Evolutionary conservation across 1,139 yeast species (phyloP), one percentile per base, ranked within the genome.

Genomic region (Candida tetrigidarum): DNA sequence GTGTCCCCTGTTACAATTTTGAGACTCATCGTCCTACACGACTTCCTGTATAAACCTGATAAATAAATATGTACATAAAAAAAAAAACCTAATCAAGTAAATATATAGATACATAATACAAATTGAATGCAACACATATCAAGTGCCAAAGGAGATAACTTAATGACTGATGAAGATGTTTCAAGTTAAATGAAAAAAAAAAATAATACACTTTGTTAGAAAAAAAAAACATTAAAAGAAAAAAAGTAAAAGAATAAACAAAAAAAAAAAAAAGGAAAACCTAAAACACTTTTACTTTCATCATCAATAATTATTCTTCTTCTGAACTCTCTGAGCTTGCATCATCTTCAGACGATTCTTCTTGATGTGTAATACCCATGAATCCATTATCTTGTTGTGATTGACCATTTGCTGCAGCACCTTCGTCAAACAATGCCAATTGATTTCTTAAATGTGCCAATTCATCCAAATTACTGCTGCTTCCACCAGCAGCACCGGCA

Each of bases 401-500:
- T 16, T 33, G 38, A 32, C 38, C 48, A 39, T 57, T 54, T 33
- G 20, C 56, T 7, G 25, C 53, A 44, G 64, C 66, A 29, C 66
- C 73, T 43, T 77, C 80, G 53, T 87, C 90, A 62, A 91, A 84
- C 57, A 88, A 83, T 47, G 88, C 89, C 54, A 92, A 74, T 67
- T 89, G 92, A 63, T 84, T 83, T 67, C 87, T 87, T 64, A 92
- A 80, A 60, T 84, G 86, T 60, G 88, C 96, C 60, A 92, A 85
- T 67, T 90, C 90, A 56, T 86, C 86, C 38, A 80, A 76, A 59
- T 84, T 88, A 54, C 84, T 90, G 52, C 78, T 88, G 9, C 25
- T 22, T 22, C 25, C 25, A 7, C 6, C 2, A 36, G 48, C 51
- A 58, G 85, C 86, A 42, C 25, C 25, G 6, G 9, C 2, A 36